Percentiles rank a stretch among this genome's conserved stretches.
Conservation (phyloP, 1,284 basidiomycete genomes). For the Moesziomyces sp. region DNA sequence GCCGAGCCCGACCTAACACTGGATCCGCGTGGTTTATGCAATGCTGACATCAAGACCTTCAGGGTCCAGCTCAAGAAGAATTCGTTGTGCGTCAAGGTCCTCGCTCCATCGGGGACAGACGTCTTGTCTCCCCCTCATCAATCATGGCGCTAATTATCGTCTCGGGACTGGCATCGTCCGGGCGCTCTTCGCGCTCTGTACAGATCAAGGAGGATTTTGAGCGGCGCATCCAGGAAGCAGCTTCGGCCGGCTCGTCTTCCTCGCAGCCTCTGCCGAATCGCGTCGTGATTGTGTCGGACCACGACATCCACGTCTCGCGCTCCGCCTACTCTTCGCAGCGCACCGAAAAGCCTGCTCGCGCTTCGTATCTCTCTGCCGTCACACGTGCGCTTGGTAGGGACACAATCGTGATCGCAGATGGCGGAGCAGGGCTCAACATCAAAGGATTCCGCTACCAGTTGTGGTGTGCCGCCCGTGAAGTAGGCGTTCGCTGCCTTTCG, state of each 20-base stretch:
- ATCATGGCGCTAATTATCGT: conserved; percentile 92
- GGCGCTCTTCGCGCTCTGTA: conserved; percentile 80
- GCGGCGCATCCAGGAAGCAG: conserved; percentile 71
- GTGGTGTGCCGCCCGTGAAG: conserved; percentile 92
- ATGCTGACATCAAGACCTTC: conserved; percentile 4
- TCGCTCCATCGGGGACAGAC: not conserved
- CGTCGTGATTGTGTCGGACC: conserved; percentile 81
- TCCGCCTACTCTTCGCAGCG: conserved; percentile 79
- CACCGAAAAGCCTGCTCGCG: conserved; percentile 88
- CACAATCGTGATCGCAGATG: conserved; percentile 86
- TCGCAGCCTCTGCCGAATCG: conserved; percentile 65
- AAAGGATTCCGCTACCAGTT: conserved; percentile 95
- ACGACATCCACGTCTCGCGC: conserved; percentile 76
- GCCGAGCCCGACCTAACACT: conserved; percentile 11
- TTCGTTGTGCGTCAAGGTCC: not conserved
- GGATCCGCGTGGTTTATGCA: conserved; percentile 5
- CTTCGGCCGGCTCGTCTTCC: conserved; percentile 73
- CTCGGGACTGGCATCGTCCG: conserved; percentile 87
- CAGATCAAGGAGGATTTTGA: conserved; percentile 78
- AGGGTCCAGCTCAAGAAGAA: conserved; percentile 31
- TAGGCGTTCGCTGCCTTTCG: conserved; percentile 84
- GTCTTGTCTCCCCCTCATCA: not conserved
- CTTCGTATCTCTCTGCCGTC: conserved; percentile 84
- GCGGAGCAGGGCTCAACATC: conserved; percentile 86
- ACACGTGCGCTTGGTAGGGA: conserved; percentile 79